Percentiles rank a stretch among this genome's conserved stretches.
Evolutionary conservation across 495 filamentous ascomycete species (phyloP).

Genomic region (Aspergillus bertholletiae): DNA sequence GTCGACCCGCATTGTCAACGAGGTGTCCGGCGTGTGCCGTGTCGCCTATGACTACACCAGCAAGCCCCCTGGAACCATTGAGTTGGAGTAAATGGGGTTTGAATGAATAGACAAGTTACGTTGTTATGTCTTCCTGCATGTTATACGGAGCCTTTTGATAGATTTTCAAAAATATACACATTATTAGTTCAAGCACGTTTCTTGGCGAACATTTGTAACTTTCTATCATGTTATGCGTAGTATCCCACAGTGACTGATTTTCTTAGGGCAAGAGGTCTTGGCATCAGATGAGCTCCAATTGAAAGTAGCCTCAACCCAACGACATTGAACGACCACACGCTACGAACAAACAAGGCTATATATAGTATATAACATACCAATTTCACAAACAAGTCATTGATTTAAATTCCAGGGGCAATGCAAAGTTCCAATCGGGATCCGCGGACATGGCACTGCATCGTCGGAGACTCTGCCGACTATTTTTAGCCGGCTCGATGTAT

Average conservation of each 20-base stretch:
- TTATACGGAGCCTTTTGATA: neutral
- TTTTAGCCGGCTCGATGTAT: neutral
- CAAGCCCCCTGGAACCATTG: constrained; percentile 79
- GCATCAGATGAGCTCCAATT: too few species aligned
- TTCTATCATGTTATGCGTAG: too few species aligned
- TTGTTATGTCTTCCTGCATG: neutral
- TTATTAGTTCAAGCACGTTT: neutral
- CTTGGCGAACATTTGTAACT: too few species aligned
- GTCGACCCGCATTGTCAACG: constrained; percentile 74
- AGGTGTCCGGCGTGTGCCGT: constrained; percentile 69
- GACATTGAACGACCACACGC: too few species aligned
- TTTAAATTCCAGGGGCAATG: too few species aligned
- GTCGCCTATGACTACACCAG: constrained; percentile 67
- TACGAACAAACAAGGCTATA: too few species aligned
- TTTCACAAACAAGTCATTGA: too few species aligned
- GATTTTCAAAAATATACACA: neutral
- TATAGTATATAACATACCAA: too few species aligned
- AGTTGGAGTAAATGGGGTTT: constrained; percentile 56
- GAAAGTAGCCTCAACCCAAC: too few species aligned
- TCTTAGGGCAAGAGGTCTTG: too few species aligned
- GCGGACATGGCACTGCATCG: neutral
- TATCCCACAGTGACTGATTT: too few species aligned
- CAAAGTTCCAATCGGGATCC: neutral
- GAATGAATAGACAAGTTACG: neutral
- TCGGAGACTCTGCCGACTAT: neutral